These are phyloP conservation scores for Sarocladium strictum DNA, from an alignment of 2,329 filamentous ascomycete species.

Conservation along the genomic window DNA sequence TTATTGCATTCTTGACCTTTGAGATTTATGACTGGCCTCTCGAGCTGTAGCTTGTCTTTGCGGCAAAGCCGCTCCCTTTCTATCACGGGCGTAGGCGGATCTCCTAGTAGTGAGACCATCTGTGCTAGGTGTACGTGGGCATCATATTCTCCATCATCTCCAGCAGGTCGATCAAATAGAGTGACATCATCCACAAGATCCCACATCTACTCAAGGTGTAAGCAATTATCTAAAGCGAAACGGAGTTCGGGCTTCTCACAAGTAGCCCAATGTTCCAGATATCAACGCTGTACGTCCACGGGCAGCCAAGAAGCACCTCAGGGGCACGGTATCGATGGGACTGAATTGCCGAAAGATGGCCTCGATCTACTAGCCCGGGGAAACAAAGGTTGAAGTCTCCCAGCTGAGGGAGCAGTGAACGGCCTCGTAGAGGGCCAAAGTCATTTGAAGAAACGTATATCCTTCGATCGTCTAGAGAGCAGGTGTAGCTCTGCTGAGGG, in stretches of 20 bases:
- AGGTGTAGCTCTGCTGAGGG: conserved; percentile 11
- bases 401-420: conserved; percentile 13
- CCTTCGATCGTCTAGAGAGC: conserved; percentile 12
- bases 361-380: conserved; percentile 10
- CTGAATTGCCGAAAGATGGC: conserved; percentile 16
- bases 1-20: conserved; percentile 11
- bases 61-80: conserved; percentile 15
- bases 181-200: conserved; percentile 16
- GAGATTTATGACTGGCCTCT: not conserved
- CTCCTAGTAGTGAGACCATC: conserved; percentile 15
- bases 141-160: conserved; percentile 17
- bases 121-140: conserved; percentile 18
- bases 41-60: conserved; percentile 7
- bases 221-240: not conserved
- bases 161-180: conserved; percentile 15
- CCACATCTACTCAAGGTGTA: conserved; percentile 17
- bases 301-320: conserved; percentile 18
- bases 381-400: conserved; percentile 16
- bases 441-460: conserved; percentile 14
- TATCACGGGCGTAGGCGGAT: conserved; percentile 13
- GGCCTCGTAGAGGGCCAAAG: conserved; percentile 14
- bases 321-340: conserved; percentile 18
- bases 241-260: conserved; percentile 11
- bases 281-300: conserved; percentile 16
- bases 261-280: conserved; percentile 18